These are phyloP conservation scores for Penicillium sp. DNA, from an alignment of 2,329 filamentous ascomycete species.

Conservation along the genomic window DNA sequence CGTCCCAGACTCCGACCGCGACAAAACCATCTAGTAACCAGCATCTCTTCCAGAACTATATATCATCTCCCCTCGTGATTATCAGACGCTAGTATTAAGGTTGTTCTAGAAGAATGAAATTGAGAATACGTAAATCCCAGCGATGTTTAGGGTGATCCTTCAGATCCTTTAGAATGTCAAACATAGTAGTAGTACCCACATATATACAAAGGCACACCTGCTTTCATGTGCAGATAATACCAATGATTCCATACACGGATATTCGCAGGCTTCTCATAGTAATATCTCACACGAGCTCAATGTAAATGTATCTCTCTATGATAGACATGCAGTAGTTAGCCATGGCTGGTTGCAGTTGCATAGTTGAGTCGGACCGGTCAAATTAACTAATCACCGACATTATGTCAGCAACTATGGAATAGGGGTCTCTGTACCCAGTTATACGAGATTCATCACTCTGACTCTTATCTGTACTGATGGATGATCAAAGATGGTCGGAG, in stretches of 20 bases:
- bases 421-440: neutral
- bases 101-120: neutral
- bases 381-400: constrained; percentile 16
- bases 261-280: neutral
- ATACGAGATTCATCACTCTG: neutral
- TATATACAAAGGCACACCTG: neutral
- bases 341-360: neutral
- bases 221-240: too few species aligned
- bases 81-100: neutral
- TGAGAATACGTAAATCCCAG: neutral
- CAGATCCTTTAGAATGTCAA: neutral
- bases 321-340: neutral
- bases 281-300: neutral
- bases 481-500: constrained; percentile 32
- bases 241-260: neutral
- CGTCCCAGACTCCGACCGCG: constrained; percentile 16
- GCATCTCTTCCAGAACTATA: neutral
- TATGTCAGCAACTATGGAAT: constrained; percentile 15
- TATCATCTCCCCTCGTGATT: neutral
- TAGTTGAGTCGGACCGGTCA: constrained; percentile 7
- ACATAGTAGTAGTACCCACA: neutral
- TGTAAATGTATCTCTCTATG: neutral
- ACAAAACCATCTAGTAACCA: constrained; percentile 14
- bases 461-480: neutral
- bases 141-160: neutral